These are phyloP conservation scores for Mortierella sp. DNA, from an alignment of 371 early-diverging fungal genomes.

Conservation along the genomic window DNA sequence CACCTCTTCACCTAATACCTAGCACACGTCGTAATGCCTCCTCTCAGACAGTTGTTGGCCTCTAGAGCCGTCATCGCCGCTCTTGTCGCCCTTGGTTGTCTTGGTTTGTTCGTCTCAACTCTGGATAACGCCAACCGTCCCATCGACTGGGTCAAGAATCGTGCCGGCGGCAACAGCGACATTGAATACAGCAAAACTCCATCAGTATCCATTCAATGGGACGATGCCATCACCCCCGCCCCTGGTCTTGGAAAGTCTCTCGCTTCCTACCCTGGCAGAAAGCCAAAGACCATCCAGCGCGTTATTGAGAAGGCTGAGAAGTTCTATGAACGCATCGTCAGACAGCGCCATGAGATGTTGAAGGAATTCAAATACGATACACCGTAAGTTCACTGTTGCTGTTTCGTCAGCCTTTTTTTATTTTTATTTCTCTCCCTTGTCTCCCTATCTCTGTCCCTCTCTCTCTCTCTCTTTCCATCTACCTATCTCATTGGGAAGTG, in stretches of 20 bases:
- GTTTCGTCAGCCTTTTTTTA: background rate
- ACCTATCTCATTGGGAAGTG: too few species aligned
- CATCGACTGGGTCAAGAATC: slow-evolving; percentile 17
- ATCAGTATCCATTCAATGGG: slow-evolving; percentile 19
- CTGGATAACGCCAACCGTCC: slow-evolving; percentile 17
- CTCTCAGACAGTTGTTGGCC: slow-evolving; percentile 29
- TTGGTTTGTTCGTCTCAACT: slow-evolving; percentile 37
- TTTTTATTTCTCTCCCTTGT: background rate
- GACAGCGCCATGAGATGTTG: slow-evolving; percentile 21
- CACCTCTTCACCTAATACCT: background rate
- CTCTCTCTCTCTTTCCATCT: too few species aligned
- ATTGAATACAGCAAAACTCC: background rate
- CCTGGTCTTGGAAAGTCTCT: slow-evolving; percentile 17
- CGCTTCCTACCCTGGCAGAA: slow-evolving; percentile 25
- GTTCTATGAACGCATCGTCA: slow-evolving; percentile 36
- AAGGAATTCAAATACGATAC: slow-evolving; percentile 16
- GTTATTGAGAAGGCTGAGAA: slow-evolving; percentile 38
- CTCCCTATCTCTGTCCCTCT: background rate
- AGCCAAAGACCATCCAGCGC: slow-evolving; percentile 33
- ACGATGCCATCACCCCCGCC: slow-evolving; percentile 22
- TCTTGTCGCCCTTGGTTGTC: slow-evolving; percentile 31
- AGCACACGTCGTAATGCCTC: slow-evolving; percentile 22
- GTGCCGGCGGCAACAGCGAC: background rate
- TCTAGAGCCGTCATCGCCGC: slow-evolving; percentile 45
- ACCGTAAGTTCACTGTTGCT: slow-evolving; percentile 13